Base-by-base conservation (phyloP, 257 asterid species). In the Forsythia viridissima region DNA sequence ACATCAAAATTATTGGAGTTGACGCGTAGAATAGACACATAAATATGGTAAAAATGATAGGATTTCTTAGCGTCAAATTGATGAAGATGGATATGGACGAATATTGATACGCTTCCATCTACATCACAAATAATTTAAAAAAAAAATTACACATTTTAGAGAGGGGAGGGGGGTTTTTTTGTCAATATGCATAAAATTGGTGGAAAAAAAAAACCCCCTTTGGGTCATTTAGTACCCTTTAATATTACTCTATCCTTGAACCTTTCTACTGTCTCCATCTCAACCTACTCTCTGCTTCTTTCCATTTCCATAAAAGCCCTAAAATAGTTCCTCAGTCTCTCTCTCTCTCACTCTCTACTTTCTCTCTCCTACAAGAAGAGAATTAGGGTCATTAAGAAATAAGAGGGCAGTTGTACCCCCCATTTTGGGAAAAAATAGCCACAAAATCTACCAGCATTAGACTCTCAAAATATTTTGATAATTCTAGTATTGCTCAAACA, bases 201-300 rank as follows among this genome's bases (percentile, higher is more conserved):
- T 55, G 4, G 37, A 5, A 8, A 10, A 10, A 75, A 75, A 21
- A 30, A 30, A 30, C 0, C 1, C n/a, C n/a, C 63, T 67, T 75
- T 77, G 84, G 72, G 80, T 79, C 80, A 76, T 73, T 68, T 80
- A 80, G 61, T 75, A 36, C 77, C 57, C 81, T 77, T 78, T 20
- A 77, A 71, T 46, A 76, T 76, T 51, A 70, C 80, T 76, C 86
- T 70, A 79, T 63, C 82, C 70, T 80, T 83, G 68, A 52, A 85
- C 84, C 82, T 83, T 84, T 85, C 90, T 80, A 72, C 81, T 86
- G 94, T 86, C 93, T 84, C 87, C 86, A 83, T 90, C 92, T 80
- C 86, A 81, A 80, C 85, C 86, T 70, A 76, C 88, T 83, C 86
- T 79, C 86, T 79, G 83, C 82, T 81, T 84, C 82, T 89, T 86